Base-by-base conservation (phyloP, 75 land plant genomes). In the Larix kaempferi region DNA sequence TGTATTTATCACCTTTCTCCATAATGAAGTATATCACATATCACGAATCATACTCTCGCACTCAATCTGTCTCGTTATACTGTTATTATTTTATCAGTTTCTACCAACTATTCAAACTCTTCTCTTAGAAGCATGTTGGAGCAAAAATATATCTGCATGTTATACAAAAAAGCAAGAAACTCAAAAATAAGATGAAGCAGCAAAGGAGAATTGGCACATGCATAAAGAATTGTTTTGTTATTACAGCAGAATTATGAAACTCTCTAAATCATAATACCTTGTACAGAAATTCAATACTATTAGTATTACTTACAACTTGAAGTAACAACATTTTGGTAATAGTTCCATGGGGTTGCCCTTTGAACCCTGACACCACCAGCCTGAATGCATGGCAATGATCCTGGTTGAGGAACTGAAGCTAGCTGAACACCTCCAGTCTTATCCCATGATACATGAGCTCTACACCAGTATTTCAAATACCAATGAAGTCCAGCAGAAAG, bases 301-400 rank as follows among this genome's bases (percentile, higher is more conserved):
- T 29, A 29, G 33, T 29, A 57, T 57, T 13, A 57, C 62, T 60
- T 82, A 92, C 94, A 92, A 79, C 94, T 92, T 41, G 92, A 88
- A 74, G 94, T 86, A 79, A 92, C 94, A 67, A 91, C 94, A 85
- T 92, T 92, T 76, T 92, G 94, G 74, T 92, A 92, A 88, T 92
- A 92, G 76, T 80, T 92, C 92, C 87, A 90, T 56, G 90, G 84
- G 59, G 86, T 81, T 78, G 90, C 81, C 60, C 94, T 89, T 63
- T 86, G 83, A 55, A 90, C 69, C 78, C 76, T 78, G 12, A 86
- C 60, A 6, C 87, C 85, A 49, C 62, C 78, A 67, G 74, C 56
- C 69, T 77, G 76, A 33, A 92, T 83, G 66, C 76, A 84, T 74
- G 90, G 94, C 63, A 92, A 80, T 25, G 74, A 80, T 19, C 90